Evolutionary conservation across 2,329 filamentous ascomycete species (phyloP).

Genomic region (Thermoascus crustaceus): DNA sequence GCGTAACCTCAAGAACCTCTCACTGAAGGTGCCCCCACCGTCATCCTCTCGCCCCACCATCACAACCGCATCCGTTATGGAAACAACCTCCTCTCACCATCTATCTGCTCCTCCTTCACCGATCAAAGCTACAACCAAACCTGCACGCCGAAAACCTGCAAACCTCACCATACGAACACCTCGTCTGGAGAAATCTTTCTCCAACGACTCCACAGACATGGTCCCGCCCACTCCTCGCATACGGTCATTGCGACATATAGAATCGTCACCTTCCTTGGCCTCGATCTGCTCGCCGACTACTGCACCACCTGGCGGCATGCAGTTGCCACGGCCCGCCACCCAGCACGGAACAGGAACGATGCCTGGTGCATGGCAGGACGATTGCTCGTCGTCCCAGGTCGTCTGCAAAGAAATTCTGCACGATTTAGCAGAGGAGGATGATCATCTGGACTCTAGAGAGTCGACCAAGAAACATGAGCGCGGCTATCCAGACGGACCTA

Average conservation of each 20-base stretch:
- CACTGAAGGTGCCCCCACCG: slow-evolving; percentile 50
- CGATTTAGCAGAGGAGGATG: slow-evolving; percentile 46
- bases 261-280: slow-evolving; percentile 54
- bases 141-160: slow-evolving; percentile 48
- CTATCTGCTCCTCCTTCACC: slow-evolving; percentile 49
- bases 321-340: slow-evolving; percentile 35
- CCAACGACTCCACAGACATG: slow-evolving; percentile 39
- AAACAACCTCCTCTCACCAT: slow-evolving; percentile 30
- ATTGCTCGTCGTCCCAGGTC: slow-evolving; percentile 18
- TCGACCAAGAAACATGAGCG: slow-evolving; percentile 55
- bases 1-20: slow-evolving; percentile 57
- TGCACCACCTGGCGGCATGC: slow-evolving; percentile 44
- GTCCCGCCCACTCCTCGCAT: slow-evolving; percentile 52
- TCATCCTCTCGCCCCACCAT: slow-evolving; percentile 37
- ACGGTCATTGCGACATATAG: slow-evolving; percentile 50
- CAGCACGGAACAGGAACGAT: slow-evolving; percentile 22
- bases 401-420: slow-evolving; percentile 26
- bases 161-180: slow-evolving; percentile 54
- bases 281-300: slow-evolving; percentile 45
- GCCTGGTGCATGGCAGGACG: slow-evolving; percentile 22
- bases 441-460: slow-evolving; percentile 40
- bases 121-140: slow-evolving; percentile 47
- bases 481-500: slow-evolving; percentile 56
- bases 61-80: slow-evolving; percentile 41
- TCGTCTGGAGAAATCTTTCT: slow-evolving; percentile 42